Evolutionary conservation across 345 rosid genomes (phyloP), one percentile per base, ranked within the genome.

Genomic region (Euphorbia tirucalli): DNA sequence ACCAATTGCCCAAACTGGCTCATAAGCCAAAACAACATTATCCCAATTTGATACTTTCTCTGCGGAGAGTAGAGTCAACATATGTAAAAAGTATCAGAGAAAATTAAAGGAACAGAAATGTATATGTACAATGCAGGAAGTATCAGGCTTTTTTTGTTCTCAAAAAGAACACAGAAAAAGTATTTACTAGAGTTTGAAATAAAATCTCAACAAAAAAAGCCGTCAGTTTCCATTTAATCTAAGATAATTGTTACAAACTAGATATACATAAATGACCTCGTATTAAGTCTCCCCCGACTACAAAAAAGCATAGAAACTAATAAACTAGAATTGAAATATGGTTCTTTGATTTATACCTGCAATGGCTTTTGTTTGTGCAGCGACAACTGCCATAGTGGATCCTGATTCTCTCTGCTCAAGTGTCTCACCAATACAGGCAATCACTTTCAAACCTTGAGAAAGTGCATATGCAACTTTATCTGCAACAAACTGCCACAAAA

Each of bases 1-100:
- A 27, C 96, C 96, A 75, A 90, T 88, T 74, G 96, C 96, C 96
- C 96, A 90, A 65, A 90, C 92, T 61, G 92, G 96, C 78, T 90
- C 92, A 76, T 86, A 90, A 56, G 96, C 96, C 68, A 86, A 74
- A 75, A 90, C 92, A 58, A 90, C 80, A 70, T 85, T 75, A 11
- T 48, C 74, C 96, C 96, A 90, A 41, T 78, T 72, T 28, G 84
- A 69, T 31, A 86, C 67, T 73, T 84, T 81, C 37, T 80, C 96
- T 90, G 85, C 83, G 74, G 46, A 54, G 15, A n/a, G 49, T 48
- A 57, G n/a, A 13, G 56, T 71, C 24, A 46, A 10, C 66, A 28
- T 5, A 18, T 43, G 50, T 43, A 32, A 54, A 7, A 65, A 35
- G 5, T 13, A 25, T 7, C 54, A 24, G 11, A 49, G 39, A 63